These are phyloP conservation scores for Coemansia sp. DNA, from an alignment of 371 early-diverging fungal species.

Conservation along the genomic window DNA sequence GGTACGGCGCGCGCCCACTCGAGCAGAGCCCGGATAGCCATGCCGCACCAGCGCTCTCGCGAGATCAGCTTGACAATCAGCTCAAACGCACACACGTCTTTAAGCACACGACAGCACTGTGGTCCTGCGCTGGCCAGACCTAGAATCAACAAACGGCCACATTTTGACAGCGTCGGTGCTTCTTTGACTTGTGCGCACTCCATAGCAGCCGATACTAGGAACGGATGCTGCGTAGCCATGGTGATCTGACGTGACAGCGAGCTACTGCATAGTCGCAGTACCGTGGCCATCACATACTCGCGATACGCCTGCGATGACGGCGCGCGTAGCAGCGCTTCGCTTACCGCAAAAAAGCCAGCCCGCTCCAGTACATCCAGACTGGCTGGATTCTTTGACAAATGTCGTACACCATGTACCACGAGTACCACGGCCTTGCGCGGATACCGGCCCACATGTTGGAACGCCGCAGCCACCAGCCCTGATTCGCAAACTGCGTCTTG, in stretches of 20 bases:
- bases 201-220: conserved; percentile 39
- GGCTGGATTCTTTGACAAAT: conserved; percentile 47
- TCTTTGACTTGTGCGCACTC: conserved; percentile 44
- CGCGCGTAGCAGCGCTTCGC: conserved; percentile 36
- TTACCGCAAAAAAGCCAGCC: conserved; percentile 42
- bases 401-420: conserved; percentile 43
- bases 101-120: conserved; percentile 48
- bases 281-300: conserved; percentile 47
- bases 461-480: conserved; percentile 33
- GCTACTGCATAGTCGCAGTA: conserved; percentile 42
- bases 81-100: conserved; percentile 46
- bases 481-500: conserved; percentile 47
- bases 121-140: conserved; percentile 40
- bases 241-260: conserved; percentile 41
- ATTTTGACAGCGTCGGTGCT: conserved; percentile 35
- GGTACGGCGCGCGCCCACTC: conserved; percentile 47
- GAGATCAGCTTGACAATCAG: conserved; percentile 50
- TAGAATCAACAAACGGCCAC: conserved; percentile 39
- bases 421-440: conserved; percentile 47
- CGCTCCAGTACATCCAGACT: conserved; percentile 45
- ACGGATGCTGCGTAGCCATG: conserved; percentile 37
- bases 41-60: conserved; percentile 50
- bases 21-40: conserved; percentile 48
- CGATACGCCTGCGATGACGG: conserved; percentile 36
- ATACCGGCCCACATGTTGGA: conserved; percentile 30